phyloP scores from a whole-genome alignment of 768 basidiomycete genomes.

The Pleurotus ostreatus region DNA sequence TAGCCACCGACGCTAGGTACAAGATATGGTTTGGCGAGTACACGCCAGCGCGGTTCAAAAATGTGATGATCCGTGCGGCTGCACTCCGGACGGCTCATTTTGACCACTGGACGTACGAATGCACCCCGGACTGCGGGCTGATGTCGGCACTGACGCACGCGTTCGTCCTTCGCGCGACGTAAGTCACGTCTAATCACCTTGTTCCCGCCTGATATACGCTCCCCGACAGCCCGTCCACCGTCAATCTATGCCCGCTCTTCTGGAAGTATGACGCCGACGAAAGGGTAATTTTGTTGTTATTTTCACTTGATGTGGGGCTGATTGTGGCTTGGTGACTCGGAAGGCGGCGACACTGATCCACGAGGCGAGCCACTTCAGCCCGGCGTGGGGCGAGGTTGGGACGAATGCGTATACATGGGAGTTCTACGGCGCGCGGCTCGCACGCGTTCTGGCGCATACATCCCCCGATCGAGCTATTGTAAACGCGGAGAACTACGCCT shows the following conservation, averaged over 20 bases:
- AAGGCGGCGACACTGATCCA: background rate
- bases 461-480: background rate
- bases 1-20: background rate
- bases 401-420: background rate
- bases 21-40: conserved; percentile 3
- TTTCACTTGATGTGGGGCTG: too few species aligned
- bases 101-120: background rate
- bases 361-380: background rate
- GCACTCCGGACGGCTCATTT: background rate
- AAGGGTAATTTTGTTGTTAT: too few species aligned
- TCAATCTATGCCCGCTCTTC: background rate
- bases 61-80: background rate
- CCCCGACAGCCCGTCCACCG: background rate
- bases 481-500: conserved; percentile 3
- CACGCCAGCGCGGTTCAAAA: background rate
- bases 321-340: too few species aligned
- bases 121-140: background rate
- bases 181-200: background rate
- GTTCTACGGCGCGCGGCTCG: background rate
- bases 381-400: background rate
- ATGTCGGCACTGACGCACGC: background rate
- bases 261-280: background rate
- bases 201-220: background rate
- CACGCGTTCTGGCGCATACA: background rate
- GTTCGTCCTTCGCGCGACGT: background rate